phyloP scores from a whole-genome alignment of 257 asterid genomes.

The Solanum gandarillasii region DNA sequence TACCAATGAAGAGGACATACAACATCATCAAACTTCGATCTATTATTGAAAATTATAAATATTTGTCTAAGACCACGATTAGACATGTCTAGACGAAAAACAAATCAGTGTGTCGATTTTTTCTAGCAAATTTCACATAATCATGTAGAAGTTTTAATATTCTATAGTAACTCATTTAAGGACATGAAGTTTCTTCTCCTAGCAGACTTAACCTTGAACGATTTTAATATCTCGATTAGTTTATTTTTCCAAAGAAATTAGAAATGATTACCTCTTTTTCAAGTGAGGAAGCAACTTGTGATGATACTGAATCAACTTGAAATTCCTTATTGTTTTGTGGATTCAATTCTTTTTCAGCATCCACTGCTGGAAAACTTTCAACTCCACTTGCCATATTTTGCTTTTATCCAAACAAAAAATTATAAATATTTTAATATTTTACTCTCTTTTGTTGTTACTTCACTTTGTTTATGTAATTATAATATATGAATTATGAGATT shows the following conservation, averaged over 20 bases:
- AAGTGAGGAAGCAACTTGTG: conserved; percentile 30
- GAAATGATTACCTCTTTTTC: conserved; percentile 30
- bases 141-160: not conserved
- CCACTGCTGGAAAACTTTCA: conserved; percentile 47
- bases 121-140: too few relatives aligned
- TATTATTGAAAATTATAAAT: too few relatives aligned
- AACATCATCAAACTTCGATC: too few relatives aligned
- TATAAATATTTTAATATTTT: not conserved
- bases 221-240: not conserved
- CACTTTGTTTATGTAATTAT: not conserved
- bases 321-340: conserved; percentile 36
- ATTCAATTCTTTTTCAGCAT: conserved; percentile 46
- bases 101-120: too few relatives aligned
- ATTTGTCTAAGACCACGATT: too few relatives aligned
- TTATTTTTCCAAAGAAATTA: not conserved
- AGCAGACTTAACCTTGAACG: not conserved
- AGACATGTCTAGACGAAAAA: too few relatives aligned
- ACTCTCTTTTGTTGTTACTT: not conserved
- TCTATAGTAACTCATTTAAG: not conserved
- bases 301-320: conserved; percentile 48
- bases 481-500: not conserved
- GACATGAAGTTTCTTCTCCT: not conserved
- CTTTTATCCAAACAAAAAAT: not conserved
- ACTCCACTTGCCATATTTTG: conserved; percentile 38
- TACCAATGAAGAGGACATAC: too few relatives aligned